A percentile compares a stretch with the other conserved stretches of the same genome.
Conservation (phyloP, 352 stramenopile genomes). For the Pythium periplocum region DNA sequence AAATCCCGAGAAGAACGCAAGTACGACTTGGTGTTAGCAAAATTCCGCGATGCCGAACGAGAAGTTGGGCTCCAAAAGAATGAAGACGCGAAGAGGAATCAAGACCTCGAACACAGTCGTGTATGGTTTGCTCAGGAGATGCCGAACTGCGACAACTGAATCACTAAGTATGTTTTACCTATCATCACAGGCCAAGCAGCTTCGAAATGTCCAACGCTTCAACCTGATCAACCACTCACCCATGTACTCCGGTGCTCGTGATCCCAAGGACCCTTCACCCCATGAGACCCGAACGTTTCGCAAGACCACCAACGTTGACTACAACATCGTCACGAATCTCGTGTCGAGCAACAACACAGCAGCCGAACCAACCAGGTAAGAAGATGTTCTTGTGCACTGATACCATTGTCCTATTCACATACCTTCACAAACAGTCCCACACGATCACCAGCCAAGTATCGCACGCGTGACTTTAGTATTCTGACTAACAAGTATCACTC, state of each 20-base stretch:
- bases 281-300: slow-evolving; percentile 22
- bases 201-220: slow-evolving; percentile 55
- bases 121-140: slow-evolving; percentile 12
- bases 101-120: slow-evolving; percentile 31
- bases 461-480: slow-evolving; percentile 63
- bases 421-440: no score
- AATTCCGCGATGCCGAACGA: slow-evolving; percentile 56
- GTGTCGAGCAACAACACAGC: no score
- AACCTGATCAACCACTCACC: slow-evolving; percentile 62
- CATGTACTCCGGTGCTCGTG: slow-evolving; percentile 38
- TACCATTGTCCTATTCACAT: no score
- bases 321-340: slow-evolving; percentile 65
- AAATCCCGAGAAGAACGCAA: slow-evolving; percentile 66
- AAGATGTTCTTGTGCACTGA: no score
- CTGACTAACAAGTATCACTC: slow-evolving; percentile 75
- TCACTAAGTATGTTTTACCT: no score
- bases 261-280: slow-evolving; percentile 28
- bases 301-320: slow-evolving; percentile 30
- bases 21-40: slow-evolving; percentile 62
- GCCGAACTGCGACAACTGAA: no score
- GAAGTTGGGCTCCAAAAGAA: slow-evolving; percentile 25
- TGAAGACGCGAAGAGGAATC: slow-evolving; percentile 29
- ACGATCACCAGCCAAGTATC: slow-evolving; percentile 18
- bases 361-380: no score
- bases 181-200: slow-evolving; percentile 41